Conservation (phyloP, 768 basidiomycete genomes). For the Piloderma croceum region DNA sequence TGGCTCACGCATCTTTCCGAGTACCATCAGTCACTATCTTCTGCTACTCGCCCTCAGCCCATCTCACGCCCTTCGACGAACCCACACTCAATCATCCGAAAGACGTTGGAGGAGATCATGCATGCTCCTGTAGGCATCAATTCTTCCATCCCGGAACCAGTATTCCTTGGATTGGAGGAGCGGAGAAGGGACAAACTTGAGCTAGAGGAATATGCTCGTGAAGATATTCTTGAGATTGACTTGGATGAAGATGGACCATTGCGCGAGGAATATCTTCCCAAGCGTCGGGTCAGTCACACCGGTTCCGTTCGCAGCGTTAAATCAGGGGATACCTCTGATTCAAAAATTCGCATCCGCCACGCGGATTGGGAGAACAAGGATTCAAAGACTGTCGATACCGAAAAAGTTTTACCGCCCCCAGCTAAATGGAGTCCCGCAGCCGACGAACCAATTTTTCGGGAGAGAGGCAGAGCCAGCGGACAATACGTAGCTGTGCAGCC, state of each 20-base stretch:
- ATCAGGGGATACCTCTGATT: slow-evolving; percentile 7
- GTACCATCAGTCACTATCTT: slow-evolving; percentile 60
- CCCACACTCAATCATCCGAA: slow-evolving; percentile 64
- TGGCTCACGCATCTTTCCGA: slow-evolving; percentile 65
- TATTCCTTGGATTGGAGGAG: slow-evolving; percentile 69
- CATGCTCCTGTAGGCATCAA: slow-evolving; percentile 34
- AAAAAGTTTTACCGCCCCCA: slow-evolving; percentile 56
- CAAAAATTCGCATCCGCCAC: slow-evolving; percentile 1
- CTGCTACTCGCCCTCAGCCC: slow-evolving; percentile 57
- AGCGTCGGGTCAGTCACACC: slow-evolving; percentile 47
- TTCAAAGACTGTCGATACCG: slow-evolving; percentile 14
- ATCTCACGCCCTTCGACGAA: slow-evolving; percentile 74
- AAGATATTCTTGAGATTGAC: slow-evolving; percentile 65
- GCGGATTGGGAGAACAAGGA: slow-evolving; percentile 15
- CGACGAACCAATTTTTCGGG: slow-evolving; percentile 67
- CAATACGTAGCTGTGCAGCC: slow-evolving; percentile 66
- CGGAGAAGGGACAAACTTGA: slow-evolving; percentile 49
- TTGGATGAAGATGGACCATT: slow-evolving; percentile 80
- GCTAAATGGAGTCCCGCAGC: slow-evolving; percentile 77
- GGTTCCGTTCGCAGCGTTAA: slow-evolving; percentile 20
- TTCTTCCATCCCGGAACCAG: slow-evolving; percentile 43
- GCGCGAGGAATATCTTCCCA: slow-evolving; percentile 75
- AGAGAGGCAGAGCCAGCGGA: slow-evolving; percentile 44
- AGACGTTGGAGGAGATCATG: slow-evolving; percentile 63
- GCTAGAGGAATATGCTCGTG: slow-evolving; percentile 33